These are phyloP conservation scores for Perilla frutescens DNA, from an alignment of 257 asterid genomes.

Conservation along the genomic window DNA sequence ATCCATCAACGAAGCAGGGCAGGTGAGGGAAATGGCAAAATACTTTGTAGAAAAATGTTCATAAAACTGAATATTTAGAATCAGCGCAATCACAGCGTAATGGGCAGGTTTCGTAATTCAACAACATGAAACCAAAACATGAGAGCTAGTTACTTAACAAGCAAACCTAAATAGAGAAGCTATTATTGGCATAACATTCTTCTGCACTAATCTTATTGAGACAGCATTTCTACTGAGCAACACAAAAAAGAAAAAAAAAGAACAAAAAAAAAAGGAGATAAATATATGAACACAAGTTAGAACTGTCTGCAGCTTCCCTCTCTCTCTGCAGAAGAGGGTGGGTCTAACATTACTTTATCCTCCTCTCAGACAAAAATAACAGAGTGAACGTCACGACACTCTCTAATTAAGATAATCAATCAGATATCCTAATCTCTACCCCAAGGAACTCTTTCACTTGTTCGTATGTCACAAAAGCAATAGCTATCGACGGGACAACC, in stretches of 20 bases:
- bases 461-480: conserved; percentile 89
- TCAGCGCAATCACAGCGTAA: no score
- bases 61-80: not conserved
- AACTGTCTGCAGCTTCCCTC: conserved; percentile 32
- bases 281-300: conserved; percentile 39
- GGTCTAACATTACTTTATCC: conserved; percentile 6
- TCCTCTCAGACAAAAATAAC: conserved; percentile 43
- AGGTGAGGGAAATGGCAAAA: no score
- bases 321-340: conserved; percentile 37
- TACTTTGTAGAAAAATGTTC: not conserved
- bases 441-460: conserved; percentile 76
- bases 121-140: conserved; percentile 23
- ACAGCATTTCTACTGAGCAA: conserved; percentile 34
- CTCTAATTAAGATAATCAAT: conserved; percentile 44
- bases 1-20: no score
- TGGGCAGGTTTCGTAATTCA: conserved; percentile 6
- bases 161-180: conserved; percentile 34
- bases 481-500: conserved; percentile 92
- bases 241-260: conserved; percentile 13
- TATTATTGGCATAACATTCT: conserved; percentile 34
- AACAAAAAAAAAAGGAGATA: conserved; percentile 10
- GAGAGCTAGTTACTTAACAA: conserved; percentile 29
- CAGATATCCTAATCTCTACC: conserved; percentile 80
- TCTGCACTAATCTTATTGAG: conserved; percentile 39
- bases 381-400: conserved; percentile 5